phyloP scores from a whole-genome alignment of 139 green algal genomes.

The Closterium sp. region DNA sequence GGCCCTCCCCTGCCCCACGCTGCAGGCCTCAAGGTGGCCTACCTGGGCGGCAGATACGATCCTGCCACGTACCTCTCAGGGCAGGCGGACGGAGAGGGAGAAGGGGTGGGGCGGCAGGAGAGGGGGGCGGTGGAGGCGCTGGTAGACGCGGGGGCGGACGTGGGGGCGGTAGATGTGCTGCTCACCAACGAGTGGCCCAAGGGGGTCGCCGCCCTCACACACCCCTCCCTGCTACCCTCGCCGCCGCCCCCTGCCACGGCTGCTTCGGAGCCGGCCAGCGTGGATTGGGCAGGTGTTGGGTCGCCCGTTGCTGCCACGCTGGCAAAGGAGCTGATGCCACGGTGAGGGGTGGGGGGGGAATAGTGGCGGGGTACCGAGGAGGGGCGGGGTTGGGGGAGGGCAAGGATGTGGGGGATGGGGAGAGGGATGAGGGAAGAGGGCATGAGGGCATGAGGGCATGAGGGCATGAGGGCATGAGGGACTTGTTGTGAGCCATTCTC shows the following conservation, averaged over 20 bases:
- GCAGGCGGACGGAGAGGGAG: background rate
- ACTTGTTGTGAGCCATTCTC: background rate
- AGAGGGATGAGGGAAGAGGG: no score
- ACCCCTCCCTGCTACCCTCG: background rate
- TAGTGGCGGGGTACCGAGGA: background rate
- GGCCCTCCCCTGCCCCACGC: background rate
- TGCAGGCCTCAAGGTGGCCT: slow-evolving; percentile 25
- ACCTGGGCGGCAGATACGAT: slow-evolving; percentile 9
- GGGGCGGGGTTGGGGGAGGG: background rate
- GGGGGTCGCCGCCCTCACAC: background rate
- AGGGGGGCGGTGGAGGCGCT: slow-evolving; percentile 7
- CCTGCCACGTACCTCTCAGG: background rate
- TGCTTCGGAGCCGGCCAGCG: background rate
- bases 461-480: no score
- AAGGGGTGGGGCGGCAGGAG: background rate
- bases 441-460: no score
- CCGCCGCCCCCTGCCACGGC: background rate
- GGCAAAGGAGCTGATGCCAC: slow-evolving; percentile 33
- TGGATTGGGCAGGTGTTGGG: background rate
- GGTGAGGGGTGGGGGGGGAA: slow-evolving; percentile 11
- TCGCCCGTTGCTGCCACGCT: slow-evolving; percentile 21
- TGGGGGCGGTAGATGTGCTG: slow-evolving; percentile 4
- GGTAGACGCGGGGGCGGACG: slow-evolving; percentile 6
- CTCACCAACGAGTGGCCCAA: slow-evolving; percentile 1
- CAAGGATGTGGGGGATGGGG: no score